Evolutionary conservation across 2,329 filamentous ascomycete species (phyloP), one percentile per base, ranked within the genome.

Genomic region (Trichoderma citrinoviride): DNA sequence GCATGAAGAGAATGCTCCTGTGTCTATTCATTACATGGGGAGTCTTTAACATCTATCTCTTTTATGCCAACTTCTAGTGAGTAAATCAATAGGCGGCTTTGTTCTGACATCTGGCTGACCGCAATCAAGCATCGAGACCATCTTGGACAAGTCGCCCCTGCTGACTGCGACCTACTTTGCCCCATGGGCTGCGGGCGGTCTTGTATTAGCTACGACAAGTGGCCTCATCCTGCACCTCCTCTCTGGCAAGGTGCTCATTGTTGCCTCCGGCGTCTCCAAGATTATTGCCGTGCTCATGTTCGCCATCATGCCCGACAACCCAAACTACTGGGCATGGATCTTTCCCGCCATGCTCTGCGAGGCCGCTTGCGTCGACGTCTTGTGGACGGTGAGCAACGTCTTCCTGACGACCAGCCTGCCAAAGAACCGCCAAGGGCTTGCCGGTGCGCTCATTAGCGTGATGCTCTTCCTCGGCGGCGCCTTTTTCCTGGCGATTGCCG

Each of bases 331-430:
- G 88, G 81, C 84, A 0, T 90, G 81, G 72, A 80, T 87, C 3
- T 88, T 90, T 68, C 85, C 87, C 0, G 73, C 81, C 5, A 85
- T 85, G 83, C 75, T 86, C 7, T 83, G 82, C 65, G 83, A 81
- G 15, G 90, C 87, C 0, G 76, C 89, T 23, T 87, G 85, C 4
- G 86, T 90, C 62, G 88, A 91, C 69, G 82, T 90, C 50, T 84
- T 84, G 7, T 90, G 85, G 75, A 90, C 85, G 65, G 80, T 90
- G 2, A 82, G 86, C 37, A 90, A 87, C 67, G 83, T 90, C 60
- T 90, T 90, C 73, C 84, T 89, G 61, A 90, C 87, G 0, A 90
- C 87, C 0, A 84, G 80, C 17, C 73, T 90, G 57, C 85, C 87
- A 0, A 79, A 79, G 7, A 77, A 80, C 12, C 79, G 83, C 67